Evolutionary conservation across 1,284 basidiomycete genomes (phyloP), one percentile per base, ranked within the genome.

Genomic region (Mycena sp.): DNA sequence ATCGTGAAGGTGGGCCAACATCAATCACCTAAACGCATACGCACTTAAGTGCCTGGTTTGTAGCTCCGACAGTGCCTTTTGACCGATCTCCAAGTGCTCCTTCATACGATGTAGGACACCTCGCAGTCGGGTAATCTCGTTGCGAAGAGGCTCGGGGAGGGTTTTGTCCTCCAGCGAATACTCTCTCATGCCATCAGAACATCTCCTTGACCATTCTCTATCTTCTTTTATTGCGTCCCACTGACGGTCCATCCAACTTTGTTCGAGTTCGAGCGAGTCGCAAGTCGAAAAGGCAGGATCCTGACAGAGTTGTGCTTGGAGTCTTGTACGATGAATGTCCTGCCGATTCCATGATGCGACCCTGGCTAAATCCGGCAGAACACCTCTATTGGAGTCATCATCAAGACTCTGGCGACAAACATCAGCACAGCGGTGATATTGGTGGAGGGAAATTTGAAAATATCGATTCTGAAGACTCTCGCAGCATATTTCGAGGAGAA

Each of bases 241-340:
- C 53, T 55, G 53, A 10, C 53, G 53, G 41, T 55, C 53, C 28
- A 55, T 44, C 53, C 53, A 55, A 38, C n/a, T 38, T 45, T 55
- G 40, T 41, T 55, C 53, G 6, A 19, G 6, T 11, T 55, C 53
- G 21, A 55, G 40, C 2, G 53, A 14, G 44, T 55, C 53, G 41
- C 53, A 55, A 4, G 53, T 44, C 2, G 53, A 55, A 55, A 55
- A 55, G 4, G 53, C 53, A n/a, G 29, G 28, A 45, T 55, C 53
- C 28, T 55, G 12, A 41, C 52, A 55, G 29, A 55, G 53, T 19
- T 55, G 53, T n/a, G 12, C 29, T 28, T 19, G 53, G 17, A 55
- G 53, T 30, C 43, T 12, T 9, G 12, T 16, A 29, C 53, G 43
- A 16, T 55, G 28, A 35, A 55, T 19, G 14, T 55, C 41, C 19